These are phyloP conservation scores for Fusarium miscanthi DNA, from an alignment of 2,329 filamentous ascomycete species.

Conservation along the genomic window DNA sequence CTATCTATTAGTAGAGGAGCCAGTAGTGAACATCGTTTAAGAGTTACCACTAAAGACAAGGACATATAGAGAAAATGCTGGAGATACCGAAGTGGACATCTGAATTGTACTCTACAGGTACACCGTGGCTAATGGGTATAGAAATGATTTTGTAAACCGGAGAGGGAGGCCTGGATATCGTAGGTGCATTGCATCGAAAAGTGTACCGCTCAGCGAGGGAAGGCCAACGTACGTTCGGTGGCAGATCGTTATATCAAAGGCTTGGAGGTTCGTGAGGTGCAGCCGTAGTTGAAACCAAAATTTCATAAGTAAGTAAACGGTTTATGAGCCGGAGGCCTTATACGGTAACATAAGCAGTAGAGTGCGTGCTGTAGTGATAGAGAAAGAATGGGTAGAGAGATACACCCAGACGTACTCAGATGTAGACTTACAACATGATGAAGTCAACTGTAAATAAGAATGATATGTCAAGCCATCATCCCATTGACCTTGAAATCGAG, in stretches of 20 bases:
- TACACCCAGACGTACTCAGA: background rate
- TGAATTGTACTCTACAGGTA: background rate
- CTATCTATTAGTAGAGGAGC: background rate
- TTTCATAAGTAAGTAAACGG: background rate
- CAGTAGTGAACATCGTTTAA: background rate
- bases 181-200: background rate
- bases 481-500: background rate
- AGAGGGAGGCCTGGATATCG: background rate
- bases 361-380: background rate
- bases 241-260: background rate
- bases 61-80: background rate
- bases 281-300: background rate
- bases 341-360: background rate
- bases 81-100: background rate
- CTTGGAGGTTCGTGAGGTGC: background rate
- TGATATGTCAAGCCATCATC: background rate
- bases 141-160: background rate
- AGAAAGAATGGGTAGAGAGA: background rate
- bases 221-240: background rate
- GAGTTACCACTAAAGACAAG: background rate
- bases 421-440: background rate
- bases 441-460: background rate
- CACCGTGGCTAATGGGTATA: background rate
- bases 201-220: background rate
- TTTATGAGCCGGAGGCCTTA: no score